These are phyloP conservation scores for Colletotrichum liaoningense DNA, from an alignment of 2,329 filamentous ascomycete genomes.

Conservation along the genomic window DNA sequence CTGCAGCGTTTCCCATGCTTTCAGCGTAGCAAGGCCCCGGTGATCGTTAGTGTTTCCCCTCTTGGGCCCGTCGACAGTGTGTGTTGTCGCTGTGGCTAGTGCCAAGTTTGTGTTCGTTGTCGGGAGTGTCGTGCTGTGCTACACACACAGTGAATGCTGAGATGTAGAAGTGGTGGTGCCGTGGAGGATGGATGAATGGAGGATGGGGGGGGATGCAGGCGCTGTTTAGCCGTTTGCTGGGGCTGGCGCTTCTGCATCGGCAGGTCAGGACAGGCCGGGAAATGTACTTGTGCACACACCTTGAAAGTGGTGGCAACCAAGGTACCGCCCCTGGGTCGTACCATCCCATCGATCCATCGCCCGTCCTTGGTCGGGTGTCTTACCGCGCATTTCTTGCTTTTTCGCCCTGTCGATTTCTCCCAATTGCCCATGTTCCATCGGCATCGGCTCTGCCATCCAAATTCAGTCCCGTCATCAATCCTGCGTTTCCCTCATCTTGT, in stretches of 20 bases:
- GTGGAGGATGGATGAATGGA: neutral
- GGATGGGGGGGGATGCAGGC: neutral
- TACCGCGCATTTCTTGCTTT: constrained; percentile 31
- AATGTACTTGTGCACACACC: neutral
- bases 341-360: constrained; percentile 28
- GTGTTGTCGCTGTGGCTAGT: neutral
- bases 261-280: neutral
- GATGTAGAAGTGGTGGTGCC: neutral
- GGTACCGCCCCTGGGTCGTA: constrained; percentile 11
- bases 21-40: neutral
- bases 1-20: constrained; percentile 26
- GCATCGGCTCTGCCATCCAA: neutral
- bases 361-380: constrained; percentile 8
- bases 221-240: constrained; percentile 25
- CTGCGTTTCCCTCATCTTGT: neutral
- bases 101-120: neutral
- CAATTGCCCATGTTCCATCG: neutral
- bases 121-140: neutral
- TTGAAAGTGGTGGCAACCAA: neutral
- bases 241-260: constrained; percentile 21
- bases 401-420: constrained; percentile 23
- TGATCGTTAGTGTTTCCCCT: neutral
- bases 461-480: constrained; percentile 28
- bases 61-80: neutral
- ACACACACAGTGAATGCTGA: neutral